A percentile compares a stretch with the other conserved stretches of the same genome.
Evolutionary conservation across 2,329 filamentous ascomycete species (phyloP).

Genomic region (Acrodontium crateriforme): DNA sequence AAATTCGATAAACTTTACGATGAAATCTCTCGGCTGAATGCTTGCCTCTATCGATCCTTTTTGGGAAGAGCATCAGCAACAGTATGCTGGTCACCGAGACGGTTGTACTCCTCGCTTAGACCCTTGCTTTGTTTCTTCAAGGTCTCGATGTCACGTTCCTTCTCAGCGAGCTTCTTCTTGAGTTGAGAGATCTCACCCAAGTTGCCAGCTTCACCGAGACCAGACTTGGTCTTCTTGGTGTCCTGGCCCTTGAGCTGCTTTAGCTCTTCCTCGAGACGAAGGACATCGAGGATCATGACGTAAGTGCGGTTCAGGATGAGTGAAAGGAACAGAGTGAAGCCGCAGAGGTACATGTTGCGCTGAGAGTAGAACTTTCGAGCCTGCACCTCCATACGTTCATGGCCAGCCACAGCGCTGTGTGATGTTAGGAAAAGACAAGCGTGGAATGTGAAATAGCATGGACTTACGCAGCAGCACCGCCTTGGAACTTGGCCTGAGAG

Average conservation of each 20-base stretch:
- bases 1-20: too few species aligned
- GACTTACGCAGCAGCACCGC: conserved; percentile 34
- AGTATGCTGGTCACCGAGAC: conserved; percentile 69
- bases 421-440: neutral
- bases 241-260: conserved; percentile 59
- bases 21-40: too few species aligned
- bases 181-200: conserved; percentile 60
- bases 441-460: neutral
- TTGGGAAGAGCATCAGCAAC: conserved; percentile 39
- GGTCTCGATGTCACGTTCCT: conserved; percentile 70
- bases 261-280: conserved; percentile 84
- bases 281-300: conserved; percentile 85
- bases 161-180: conserved; percentile 52
- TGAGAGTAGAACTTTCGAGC: conserved; percentile 99
- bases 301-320: conserved; percentile 99
- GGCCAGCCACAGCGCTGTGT: conserved; percentile 54
- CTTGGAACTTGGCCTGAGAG: conserved; percentile 50
- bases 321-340: conserved; percentile 97
- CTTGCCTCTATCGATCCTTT: conserved; percentile 38
- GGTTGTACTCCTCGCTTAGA: conserved; percentile 71
- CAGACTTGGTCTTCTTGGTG: conserved; percentile 49
- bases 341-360: conserved; percentile 99
- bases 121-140: conserved; percentile 88
- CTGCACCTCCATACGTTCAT: conserved; percentile 95
- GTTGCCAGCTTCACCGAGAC: conserved; percentile 58